Evolutionary conservation across 225 moss, liverwort and hornwort genomes (phyloP).

Genomic region (Marchantia polymorpha): DNA sequence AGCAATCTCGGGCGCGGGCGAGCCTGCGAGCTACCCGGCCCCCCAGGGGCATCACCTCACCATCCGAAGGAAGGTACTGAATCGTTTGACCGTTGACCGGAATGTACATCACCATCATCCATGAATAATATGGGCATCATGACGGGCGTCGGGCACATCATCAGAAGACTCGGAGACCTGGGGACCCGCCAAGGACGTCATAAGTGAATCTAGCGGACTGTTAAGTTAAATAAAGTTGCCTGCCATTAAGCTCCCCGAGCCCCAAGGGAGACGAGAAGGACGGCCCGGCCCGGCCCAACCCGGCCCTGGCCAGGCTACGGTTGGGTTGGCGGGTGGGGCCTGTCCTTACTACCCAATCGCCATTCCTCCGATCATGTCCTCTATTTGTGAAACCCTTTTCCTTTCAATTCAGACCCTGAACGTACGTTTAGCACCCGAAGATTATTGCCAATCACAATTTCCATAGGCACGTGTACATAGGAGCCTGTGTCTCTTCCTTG

Average conservation of each 20-base stretch:
- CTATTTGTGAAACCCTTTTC: not conserved
- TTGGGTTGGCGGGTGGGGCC: not conserved
- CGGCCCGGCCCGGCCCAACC: not conserved
- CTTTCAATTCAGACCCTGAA: not conserved
- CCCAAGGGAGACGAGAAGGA: not conserved
- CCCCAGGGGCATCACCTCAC: not conserved
- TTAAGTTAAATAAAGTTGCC: slow-evolving; percentile 12
- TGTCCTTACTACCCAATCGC: not conserved
- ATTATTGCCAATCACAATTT: not conserved
- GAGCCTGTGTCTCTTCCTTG: not conserved
- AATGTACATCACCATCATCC: not conserved
- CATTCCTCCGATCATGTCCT: not conserved
- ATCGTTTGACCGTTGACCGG: slow-evolving; percentile 16
- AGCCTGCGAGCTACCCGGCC: not conserved
- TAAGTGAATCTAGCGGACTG: slow-evolving; percentile 18
- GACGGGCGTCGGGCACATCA: slow-evolving; percentile 8
- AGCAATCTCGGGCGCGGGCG: slow-evolving; percentile 6
- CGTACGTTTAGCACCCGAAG: not conserved
- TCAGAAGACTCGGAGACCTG: slow-evolving; percentile 9
- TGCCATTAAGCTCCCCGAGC: slow-evolving; percentile 7
- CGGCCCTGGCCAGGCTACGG: not conserved
- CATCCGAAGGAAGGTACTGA: slow-evolving; percentile 3
- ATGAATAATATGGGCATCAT: slow-evolving; percentile 20
- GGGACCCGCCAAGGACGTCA: slow-evolving; percentile 16
- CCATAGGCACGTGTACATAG: not conserved